phyloP scores from a whole-genome alignment of 2,329 filamentous ascomycete genomes.

The Myriosclerotinia curreyana region DNA sequence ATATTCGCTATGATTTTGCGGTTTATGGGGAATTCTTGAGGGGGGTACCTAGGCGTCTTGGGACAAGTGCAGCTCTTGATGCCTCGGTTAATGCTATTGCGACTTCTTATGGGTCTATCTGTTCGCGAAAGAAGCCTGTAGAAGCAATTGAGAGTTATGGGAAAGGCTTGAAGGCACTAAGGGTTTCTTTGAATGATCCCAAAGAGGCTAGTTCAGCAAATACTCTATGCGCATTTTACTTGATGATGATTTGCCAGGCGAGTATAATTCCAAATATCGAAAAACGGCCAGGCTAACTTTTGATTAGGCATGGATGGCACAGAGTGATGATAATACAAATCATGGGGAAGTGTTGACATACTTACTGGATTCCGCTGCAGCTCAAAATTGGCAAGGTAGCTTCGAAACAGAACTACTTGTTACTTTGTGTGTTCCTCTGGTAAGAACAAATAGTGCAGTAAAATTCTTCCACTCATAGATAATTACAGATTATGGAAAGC shows the following conservation, averaged over 20 bases:
- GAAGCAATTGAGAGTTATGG: constrained; percentile 1
- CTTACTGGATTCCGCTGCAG: not conserved
- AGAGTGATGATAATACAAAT: not conserved
- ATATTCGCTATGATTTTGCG: constrained; percentile 3
- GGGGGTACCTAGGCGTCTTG: not conserved
- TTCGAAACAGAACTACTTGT: not conserved
- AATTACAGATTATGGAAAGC: not conserved
- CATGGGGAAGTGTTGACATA: constrained; percentile 5
- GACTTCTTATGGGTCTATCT: not conserved
- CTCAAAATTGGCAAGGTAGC: not conserved
- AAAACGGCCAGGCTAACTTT: not conserved
- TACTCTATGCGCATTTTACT: constrained; percentile 18
- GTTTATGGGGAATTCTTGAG: not conserved
- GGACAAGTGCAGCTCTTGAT: constrained; percentile 2
- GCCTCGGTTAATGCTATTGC: constrained; percentile 1
- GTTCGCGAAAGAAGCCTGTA: not conserved
- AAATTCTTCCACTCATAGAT: not conserved
- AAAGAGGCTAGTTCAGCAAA: constrained; percentile 2
- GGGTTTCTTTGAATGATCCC: constrained; percentile 8
- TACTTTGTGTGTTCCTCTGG: not conserved
- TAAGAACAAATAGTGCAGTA: not conserved
- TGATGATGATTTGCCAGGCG: constrained; percentile 18
- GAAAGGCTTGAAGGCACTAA: not conserved
- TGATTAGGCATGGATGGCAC: not conserved
- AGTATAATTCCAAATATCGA: not conserved